Evolutionary conservation across 176 grass and related monocot genomes (phyloP), one percentile per base, ranked within the genome.

Genomic region (Musa beccarii): DNA sequence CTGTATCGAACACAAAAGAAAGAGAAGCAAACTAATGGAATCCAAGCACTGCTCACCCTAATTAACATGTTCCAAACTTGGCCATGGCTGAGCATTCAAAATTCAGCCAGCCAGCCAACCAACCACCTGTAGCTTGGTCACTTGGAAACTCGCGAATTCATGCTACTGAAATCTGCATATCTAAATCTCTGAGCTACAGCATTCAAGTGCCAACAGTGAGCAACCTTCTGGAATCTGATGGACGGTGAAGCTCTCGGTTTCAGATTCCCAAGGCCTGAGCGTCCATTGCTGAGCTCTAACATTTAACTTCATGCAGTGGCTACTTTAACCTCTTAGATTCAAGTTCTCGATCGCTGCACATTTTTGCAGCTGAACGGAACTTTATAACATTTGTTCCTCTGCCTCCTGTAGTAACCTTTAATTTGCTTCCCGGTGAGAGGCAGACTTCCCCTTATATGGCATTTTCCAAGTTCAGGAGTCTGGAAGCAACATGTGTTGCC

Each of bases 41-140:
- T 56, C 25, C 71, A 74, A 74, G 25, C 53, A 55, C 24, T 29
- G 52, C 13, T 72, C 23, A 21, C 69, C 11, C 69, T 8, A 25
- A 53, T 20, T 72, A 53, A 23, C n/a, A 14, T 53, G 69, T 53
- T 9, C 20, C 8, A 26, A 74, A 55, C 71, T 74, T 56, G 23
- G 11, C 51, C 71, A 55, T 7, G 21, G 52, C 71, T 74, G 72
- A 59, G 53, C 54, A 59, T 75, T 69, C 67, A 51, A 51, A 69
- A 69, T 51, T 51, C 67, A 69, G 67, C 22, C 22, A 22, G 22
- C 34, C 29, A 29, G 0, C 34, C 50, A 8, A 68, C 11, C 24
- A 14, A 68, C 2, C 14, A 13, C 15, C 11, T 13, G n/a, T 29
- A 16, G 65, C 26, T 11, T 29, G 65, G 15, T 11, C 14, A 15